phyloP scores from a whole-genome alignment of 768 basidiomycete genomes.

The Tylopilus plumbeoviolaceoides region DNA sequence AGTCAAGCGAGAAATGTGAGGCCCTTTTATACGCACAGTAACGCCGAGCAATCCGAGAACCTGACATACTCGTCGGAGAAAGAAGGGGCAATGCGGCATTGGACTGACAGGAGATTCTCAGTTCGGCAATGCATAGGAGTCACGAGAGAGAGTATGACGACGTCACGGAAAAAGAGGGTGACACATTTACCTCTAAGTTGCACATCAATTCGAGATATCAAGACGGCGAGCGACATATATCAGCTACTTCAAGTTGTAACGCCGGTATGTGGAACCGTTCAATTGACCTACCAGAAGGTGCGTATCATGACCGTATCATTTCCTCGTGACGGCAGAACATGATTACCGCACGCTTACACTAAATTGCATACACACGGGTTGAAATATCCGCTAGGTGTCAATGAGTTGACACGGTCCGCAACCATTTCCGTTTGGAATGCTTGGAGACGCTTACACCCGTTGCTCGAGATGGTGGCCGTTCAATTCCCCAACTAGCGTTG shows the following conservation, averaged over 20 bases:
- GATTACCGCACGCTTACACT: neutral
- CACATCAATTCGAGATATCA: neutral
- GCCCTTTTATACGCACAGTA: slow-evolving; percentile 17
- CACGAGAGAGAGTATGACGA: neutral
- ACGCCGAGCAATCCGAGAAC: neutral
- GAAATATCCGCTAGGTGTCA: slow-evolving; percentile 4
- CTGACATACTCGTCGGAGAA: neutral
- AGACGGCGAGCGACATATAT: neutral
- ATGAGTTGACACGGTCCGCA: neutral
- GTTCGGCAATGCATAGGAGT: neutral
- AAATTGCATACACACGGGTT: neutral
- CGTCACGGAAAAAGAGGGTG: slow-evolving; percentile 1
- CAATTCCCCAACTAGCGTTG: neutral
- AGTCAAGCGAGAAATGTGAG: neutral
- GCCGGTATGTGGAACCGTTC: neutral
- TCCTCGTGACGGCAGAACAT: neutral
- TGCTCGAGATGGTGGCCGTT: neutral
- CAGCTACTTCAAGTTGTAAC: neutral
- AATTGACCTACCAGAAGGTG: neutral
- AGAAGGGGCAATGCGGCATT: slow-evolving; percentile 1
- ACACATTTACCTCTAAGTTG: too few relatives aligned
- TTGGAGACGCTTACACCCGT: neutral
- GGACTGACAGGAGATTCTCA: neutral
- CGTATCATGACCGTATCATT: neutral
- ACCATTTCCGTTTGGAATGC: slow-evolving; percentile 8